Percentiles rank a stretch among this genome's conserved stretches.
Conservation (phyloP, 2,329 filamentous ascomycete genomes). For the Aureobasidium subglaciale region DNA sequence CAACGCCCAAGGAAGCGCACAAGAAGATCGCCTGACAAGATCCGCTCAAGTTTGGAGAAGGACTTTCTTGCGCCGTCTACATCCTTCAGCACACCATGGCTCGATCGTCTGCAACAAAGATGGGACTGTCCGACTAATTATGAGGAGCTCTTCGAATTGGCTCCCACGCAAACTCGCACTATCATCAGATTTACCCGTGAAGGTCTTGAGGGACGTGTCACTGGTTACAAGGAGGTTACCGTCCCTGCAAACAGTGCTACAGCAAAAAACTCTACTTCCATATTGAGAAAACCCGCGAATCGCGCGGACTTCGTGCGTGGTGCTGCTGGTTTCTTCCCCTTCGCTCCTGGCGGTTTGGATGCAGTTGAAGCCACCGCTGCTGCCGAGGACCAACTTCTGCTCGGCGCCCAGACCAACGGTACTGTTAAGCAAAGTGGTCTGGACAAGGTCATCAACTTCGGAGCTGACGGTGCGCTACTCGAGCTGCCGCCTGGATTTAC, state of each 20-base stretch:
- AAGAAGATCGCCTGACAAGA: constrained; percentile 50
- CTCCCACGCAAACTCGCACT: constrained; percentile 88
- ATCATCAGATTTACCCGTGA: constrained; percentile 87
- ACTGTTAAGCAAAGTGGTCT: constrained; percentile 46
- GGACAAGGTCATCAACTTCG: constrained; percentile 81
- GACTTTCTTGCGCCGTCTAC: constrained; percentile 74
- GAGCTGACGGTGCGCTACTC: constrained; percentile 67
- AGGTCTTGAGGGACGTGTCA: constrained; percentile 85
- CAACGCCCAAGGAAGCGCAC: constrained; percentile 46
- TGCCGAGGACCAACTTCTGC: constrained; percentile 66
- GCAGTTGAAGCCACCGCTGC: constrained; percentile 78
- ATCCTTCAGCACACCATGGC: constrained; percentile 75
- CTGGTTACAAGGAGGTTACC: constrained; percentile 89
- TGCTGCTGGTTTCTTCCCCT: constrained; percentile 88
- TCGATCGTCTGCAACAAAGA: constrained; percentile 79
- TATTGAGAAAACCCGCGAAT: constrained; percentile 76
- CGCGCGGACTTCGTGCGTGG: constrained; percentile 88
- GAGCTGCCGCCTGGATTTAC: constrained; percentile 75
- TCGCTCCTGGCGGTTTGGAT: constrained; percentile 84
- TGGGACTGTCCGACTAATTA: constrained; percentile 82
- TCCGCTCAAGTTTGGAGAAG: constrained; percentile 66
- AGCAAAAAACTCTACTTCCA: constrained; percentile 89
- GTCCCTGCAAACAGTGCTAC: constrained; percentile 82
- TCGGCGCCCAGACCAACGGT: constrained; percentile 31
- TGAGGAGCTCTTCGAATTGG: constrained; percentile 76